Evolutionary conservation across 129 eudicot genomes (phyloP), one percentile per base, ranked within the genome.

Genomic region (Apium graveolens): DNA sequence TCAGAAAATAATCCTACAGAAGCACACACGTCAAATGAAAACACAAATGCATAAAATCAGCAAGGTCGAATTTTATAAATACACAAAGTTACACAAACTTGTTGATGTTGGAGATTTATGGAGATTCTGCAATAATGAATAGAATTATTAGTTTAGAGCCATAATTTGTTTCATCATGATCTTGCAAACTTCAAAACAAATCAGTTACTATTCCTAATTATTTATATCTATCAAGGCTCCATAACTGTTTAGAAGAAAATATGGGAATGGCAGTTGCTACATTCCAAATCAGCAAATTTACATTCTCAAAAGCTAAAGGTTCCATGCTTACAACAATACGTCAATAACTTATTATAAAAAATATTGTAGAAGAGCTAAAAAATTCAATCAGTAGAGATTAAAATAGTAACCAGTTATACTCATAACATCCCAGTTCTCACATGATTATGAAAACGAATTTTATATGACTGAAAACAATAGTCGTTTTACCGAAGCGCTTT

Each of bases 401-500:
- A 26, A 11, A 66, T 66, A 2, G 16, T 66, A 12, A 66, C 27
- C 72, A 66, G 9, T 65, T 66, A 66, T 66, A 66, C 37, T 66
- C 39, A 2, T 31, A 7, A 66, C 21, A 20, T 66, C 27, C 41
- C 41, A 5, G 9, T 13, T 66, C 16, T 66, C 39, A 1, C 41
- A 66, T 29, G 17, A 29, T 14, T 31, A 5, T 66, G n/a, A 78
- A 24, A 11, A 29, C n/a, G 37, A 66, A 29, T 5, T 37, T 1
- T 45, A 27, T 31, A 66, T 31, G 41, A 31, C 4, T 38, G 20
- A n/a, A 39, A 48, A 29, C 1, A 51, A 43, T 42, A 63, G 37
- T 69, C 31, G 10, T 66, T 86, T 65, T 86, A 92, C 97, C 75
- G 85, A 70, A 92, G 86, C 2, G 77, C 85, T 80, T 85, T 92